Evolutionary conservation across 768 basidiomycete species (phyloP), one percentile per base, ranked within the genome.

Genomic region (Hypsizygus marmoreus): DNA sequence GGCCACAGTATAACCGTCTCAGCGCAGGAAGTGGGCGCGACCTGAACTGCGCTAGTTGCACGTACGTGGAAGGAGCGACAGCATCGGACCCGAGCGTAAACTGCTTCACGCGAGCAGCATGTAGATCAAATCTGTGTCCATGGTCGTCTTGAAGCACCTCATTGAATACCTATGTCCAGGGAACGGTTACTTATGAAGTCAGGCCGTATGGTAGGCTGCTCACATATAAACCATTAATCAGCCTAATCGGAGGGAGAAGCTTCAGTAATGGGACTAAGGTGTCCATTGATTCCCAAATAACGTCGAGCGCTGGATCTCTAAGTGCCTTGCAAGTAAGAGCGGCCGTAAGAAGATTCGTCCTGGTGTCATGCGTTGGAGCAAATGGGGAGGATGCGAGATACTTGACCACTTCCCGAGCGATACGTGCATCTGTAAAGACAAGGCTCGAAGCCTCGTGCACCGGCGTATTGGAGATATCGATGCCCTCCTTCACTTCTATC

Each of bases 291-390:
- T 22, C 33, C 53, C 50, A 55, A 17, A 55, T 26, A 4, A 24
- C 43, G 24, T 55, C 44, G 6, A 48, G 42, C 3, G 53, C 46
- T 4, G 50, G 43, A 10, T 45, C 50, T 17, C 9, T 25, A 25
- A 55, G 47, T 9, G 26, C 30, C 2, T 11, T 55, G 47, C 53
- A 55, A 6, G 46, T 51, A 8, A 51, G 33, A 2, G 50, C 46
- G 0, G 37, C 43, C 19, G 25, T 12, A 6, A 47, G 32, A 12
- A 54, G 40, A 24, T 44, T 20, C 10, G 19, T 23, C 16, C 41
- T 43, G 9, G 41, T n/a, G n/a, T n/a, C n/a, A n/a, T n/a, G n/a
- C n/a, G n/a, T n/a, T n/a, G n/a, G n/a, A n/a, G n/a, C n/a, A n/a
- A n/a, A n/a, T n/a, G n/a, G n/a, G n/a, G n/a, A n/a, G n/a, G n/a